Percentiles rank a stretch among this genome's conserved stretches.
Conservation (phyloP, 495 filamentous ascomycete species). For the Glarea lozoyensis region DNA sequence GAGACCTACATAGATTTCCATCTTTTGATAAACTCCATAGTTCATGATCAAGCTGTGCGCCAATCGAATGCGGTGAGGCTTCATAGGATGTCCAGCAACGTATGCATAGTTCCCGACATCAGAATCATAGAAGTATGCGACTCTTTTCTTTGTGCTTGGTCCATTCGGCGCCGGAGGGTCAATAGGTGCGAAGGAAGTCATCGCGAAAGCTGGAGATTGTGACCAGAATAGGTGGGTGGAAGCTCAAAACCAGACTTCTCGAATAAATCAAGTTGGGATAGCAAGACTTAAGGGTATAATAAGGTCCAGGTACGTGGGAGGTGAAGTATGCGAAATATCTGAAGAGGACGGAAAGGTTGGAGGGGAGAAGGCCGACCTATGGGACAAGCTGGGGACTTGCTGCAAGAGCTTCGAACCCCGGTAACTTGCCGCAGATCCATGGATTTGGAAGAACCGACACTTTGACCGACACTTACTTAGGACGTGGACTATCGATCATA, state of each 20-base stretch:
- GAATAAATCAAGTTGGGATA: too few relatives aligned
- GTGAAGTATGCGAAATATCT: too few relatives aligned
- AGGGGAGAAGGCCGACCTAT: conserved; percentile 3
- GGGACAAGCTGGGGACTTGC: too few relatives aligned
- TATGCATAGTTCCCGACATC: conserved; percentile 98
- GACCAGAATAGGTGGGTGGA: conserved; percentile 1
- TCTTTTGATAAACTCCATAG: conserved; percentile 94
- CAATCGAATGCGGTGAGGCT: conserved; percentile 95
- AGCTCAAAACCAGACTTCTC: too few relatives aligned
- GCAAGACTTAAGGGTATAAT: too few relatives aligned
- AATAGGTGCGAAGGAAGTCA: conserved; percentile 34
- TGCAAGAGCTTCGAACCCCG: too few relatives aligned
- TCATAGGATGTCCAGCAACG: conserved; percentile 97
- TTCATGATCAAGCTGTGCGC: conserved; percentile 98
- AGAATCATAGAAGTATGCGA: conserved; percentile 96
- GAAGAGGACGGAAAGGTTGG: not conserved
- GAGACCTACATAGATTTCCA: conserved; percentile 92
- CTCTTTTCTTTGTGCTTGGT: conserved; percentile 55
- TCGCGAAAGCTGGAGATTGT: conserved; percentile 4
- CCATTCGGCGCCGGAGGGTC: conserved; percentile 41
- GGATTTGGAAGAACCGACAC: too few relatives aligned
- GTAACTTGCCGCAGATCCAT: too few relatives aligned
- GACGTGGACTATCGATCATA: too few relatives aligned
- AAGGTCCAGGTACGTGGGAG: not conserved
- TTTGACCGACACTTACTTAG: too few relatives aligned